A percentile compares a stretch with the other conserved stretches of the same genome.
Evolutionary conservation across 768 basidiomycete species (phyloP).

Genomic region (Macrolepiota albuminosa): DNA sequence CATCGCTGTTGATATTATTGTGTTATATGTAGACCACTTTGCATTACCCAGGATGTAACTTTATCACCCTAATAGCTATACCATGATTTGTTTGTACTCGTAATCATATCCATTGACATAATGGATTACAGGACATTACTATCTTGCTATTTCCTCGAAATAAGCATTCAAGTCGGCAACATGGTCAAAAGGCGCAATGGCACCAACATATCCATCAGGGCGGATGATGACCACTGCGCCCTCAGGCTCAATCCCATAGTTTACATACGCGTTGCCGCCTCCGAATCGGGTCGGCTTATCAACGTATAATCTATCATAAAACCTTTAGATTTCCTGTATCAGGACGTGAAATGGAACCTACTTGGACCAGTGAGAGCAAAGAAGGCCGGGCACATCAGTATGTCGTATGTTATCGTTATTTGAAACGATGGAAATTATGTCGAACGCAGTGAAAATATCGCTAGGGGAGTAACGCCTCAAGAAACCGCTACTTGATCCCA

Average conservation of each 20-base stretch:
- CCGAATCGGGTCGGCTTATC: conserved; percentile 40
- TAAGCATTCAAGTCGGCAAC: conserved; percentile 37
- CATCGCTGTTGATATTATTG: conserved; percentile 18
- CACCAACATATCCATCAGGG: conserved; percentile 64
- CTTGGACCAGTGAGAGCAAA: conserved; percentile 60
- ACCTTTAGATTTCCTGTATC: neutral
- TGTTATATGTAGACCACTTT: conserved; percentile 15
- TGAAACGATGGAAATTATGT: conserved; percentile 36
- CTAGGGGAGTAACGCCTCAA: conserved; percentile 25
- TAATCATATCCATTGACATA: neutral
- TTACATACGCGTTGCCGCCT: conserved; percentile 52
- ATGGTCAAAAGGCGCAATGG: conserved; percentile 46
- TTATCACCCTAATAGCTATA: conserved; percentile 14
- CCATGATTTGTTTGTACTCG: conserved; percentile 3
- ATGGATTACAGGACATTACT: neutral
- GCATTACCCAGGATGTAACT: conserved; percentile 18
- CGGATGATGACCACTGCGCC: conserved; percentile 55
- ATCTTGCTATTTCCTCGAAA: conserved; percentile 40
- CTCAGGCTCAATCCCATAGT: conserved; percentile 44
- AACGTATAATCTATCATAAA: conserved; percentile 45
- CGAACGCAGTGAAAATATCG: conserved; percentile 34
- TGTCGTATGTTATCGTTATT: conserved; percentile 35
- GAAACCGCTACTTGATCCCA: conserved; percentile 23
- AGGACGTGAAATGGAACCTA: conserved; percentile 21
- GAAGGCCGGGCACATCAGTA: conserved; percentile 39